Percentiles rank a stretch among this genome's conserved stretches.
Evolutionary conservation across 805 yeast genomes (phyloP).

Genomic region (Spathaspora sp.): DNA sequence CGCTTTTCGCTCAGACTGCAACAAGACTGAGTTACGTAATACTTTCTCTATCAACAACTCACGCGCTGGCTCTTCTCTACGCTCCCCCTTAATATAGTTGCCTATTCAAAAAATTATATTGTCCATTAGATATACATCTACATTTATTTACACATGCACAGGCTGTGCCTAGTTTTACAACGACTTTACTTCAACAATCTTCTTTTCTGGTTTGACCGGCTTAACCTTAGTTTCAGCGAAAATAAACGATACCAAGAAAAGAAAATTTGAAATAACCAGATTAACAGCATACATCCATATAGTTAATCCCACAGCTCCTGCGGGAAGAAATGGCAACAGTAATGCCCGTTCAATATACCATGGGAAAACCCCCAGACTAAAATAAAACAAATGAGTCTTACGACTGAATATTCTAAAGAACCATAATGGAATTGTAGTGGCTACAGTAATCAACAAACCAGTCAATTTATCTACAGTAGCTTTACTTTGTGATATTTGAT

Average conservation of each 20-base stretch:
- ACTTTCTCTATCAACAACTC: too few species aligned
- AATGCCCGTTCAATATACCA: conserved; percentile 48
- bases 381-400: conserved; percentile 50
- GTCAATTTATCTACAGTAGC: conserved; percentile 29
- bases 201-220: conserved; percentile 10
- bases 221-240: conserved; percentile 11
- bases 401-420: conserved; percentile 50
- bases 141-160: not conserved
- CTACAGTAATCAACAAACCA: conserved; percentile 28
- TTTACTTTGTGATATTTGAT: conserved; percentile 33
- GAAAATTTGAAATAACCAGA: conserved; percentile 21
- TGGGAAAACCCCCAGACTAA: conserved; percentile 60
- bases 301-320: conserved; percentile 59
- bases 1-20: too few species aligned
- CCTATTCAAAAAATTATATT: not conserved
- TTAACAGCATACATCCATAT: conserved; percentile 50
- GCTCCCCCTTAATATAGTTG: too few species aligned
- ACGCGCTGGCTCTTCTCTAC: too few species aligned
- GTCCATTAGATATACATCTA: not conserved
- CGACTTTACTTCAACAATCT: conserved; percentile 5
- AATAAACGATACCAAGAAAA: conserved; percentile 19
- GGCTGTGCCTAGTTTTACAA: not conserved
- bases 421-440: conserved; percentile 47
- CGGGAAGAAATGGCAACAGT: conserved; percentile 61
- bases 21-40: too few species aligned